Evolutionary conservation across 1,284 basidiomycete species (phyloP), one percentile per base, ranked within the genome.

Genomic region (Rugiboletus extremiorientalis): DNA sequence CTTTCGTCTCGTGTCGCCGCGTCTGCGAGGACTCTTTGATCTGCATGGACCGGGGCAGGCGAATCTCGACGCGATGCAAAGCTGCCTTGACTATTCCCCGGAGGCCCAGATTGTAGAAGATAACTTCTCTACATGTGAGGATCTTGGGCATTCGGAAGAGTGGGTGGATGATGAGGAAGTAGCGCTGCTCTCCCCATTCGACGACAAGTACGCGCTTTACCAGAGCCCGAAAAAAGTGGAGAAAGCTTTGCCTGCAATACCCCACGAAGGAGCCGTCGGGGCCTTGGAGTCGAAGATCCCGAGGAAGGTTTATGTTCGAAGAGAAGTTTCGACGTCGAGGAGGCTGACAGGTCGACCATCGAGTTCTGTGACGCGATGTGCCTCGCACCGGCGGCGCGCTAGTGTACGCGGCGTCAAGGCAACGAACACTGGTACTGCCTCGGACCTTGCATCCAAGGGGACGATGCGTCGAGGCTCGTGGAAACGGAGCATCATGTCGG

Each of bases 1-100:
- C 22, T 31, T 63, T 23, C 50, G 49, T n/a, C 27, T 50, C 16
- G 37, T 59, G 16, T 61, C 70, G 10, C 70, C 68, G 30, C 68
- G 71, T 28, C 70, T 70, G 43, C 68, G 60, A 14, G 70, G 71
- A 16, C 65, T 70, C 51, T 73, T 72, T 36, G 71, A 70, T 40
- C 25, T 70, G 18, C 65, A 33, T 20, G 68, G 70, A 22, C 68
- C 68, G 3, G 67, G 70, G 7, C 60, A 59, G 28, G 52, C 42
- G 30, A 69, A 69, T 47, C 34, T 58, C 33, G 60, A 71, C 43
- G 47, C 60, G 10, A 58, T 50, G 18, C 71, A 72, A 37, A 72
- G 49, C 22, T 54, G 60, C 30, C 36, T 65, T 2, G 71, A 70
- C 33, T 70, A 73, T 45, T 71, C 66, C 28, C 58, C 68, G 3